Conservation (phyloP, 1,284 basidiomycete species). For the Thecaphora thlaspeos region DNA sequence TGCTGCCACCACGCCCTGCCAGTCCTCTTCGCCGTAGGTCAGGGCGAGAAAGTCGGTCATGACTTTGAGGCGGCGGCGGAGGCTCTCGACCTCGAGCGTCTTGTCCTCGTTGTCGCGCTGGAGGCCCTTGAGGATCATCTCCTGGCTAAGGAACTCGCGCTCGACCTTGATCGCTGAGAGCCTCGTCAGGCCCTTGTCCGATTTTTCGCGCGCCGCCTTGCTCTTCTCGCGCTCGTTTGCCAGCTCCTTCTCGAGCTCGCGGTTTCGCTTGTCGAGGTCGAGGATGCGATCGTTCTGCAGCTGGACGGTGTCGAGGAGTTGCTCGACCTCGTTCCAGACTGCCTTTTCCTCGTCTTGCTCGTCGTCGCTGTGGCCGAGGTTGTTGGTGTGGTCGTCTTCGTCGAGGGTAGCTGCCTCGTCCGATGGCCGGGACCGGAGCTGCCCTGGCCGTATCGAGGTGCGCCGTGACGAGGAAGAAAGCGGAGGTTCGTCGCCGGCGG, state of each 20-base stretch:
- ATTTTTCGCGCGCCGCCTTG: constrained; percentile 8
- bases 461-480: constrained; percentile 10
- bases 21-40: constrained; percentile 38
- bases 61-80: constrained; percentile 35
- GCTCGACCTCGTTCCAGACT: constrained; percentile 30
- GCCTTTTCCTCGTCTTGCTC: constrained; percentile 22
- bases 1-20: constrained; percentile 32
- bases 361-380: not conserved
- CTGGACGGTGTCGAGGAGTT: constrained; percentile 32
- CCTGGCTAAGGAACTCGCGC: constrained; percentile 44
- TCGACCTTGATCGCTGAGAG: constrained; percentile 41
- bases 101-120: constrained; percentile 49
- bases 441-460: too few species aligned
- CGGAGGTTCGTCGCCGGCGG: constrained; percentile 11
- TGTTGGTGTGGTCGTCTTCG: not conserved
- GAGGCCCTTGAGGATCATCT: constrained; percentile 48
- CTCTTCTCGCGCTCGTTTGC: constrained; percentile 21
- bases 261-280: constrained; percentile 28
- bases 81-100: constrained; percentile 42
- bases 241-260: constrained; percentile 20
- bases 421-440: constrained; percentile 1
- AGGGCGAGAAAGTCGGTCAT: constrained; percentile 39
- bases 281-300: constrained; percentile 32
- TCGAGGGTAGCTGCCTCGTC: not conserved
- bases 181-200: constrained; percentile 31